phyloP scores from a whole-genome alignment of 2,329 filamentous ascomycete genomes.

The Aschersonia sp. region DNA sequence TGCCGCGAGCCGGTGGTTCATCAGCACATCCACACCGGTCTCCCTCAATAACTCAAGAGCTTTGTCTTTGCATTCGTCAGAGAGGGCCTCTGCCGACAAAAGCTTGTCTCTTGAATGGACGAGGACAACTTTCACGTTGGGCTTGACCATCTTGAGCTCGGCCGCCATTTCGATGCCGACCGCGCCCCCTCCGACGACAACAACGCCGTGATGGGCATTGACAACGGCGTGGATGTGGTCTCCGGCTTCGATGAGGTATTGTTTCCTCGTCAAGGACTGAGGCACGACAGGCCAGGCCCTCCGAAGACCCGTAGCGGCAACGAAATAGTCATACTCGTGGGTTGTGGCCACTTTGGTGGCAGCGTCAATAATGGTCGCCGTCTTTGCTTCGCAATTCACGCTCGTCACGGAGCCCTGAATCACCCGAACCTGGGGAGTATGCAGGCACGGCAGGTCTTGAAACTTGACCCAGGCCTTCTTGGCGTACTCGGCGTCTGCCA shows the following conservation, averaged over 20 bases:
- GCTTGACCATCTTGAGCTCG: slow-evolving; percentile 56
- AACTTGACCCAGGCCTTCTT: slow-evolving; percentile 58
- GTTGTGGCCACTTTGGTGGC: slow-evolving; percentile 26
- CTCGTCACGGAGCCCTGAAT: slow-evolving; percentile 49
- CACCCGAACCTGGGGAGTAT: slow-evolving; percentile 44
- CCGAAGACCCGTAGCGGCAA: slow-evolving; percentile 55
- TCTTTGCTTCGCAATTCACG: slow-evolving; percentile 45
- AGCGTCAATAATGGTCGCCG: slow-evolving; percentile 37
- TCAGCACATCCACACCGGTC: slow-evolving; percentile 48
- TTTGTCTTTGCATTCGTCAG: slow-evolving; percentile 51
- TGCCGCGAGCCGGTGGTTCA: slow-evolving; percentile 41
- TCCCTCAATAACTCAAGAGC: slow-evolving; percentile 44
- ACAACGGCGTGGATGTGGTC: slow-evolving; percentile 42
- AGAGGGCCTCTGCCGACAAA: slow-evolving; percentile 58
- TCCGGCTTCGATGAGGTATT: slow-evolving; percentile 47
- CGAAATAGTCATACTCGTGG: slow-evolving; percentile 57
- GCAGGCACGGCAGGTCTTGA: slow-evolving; percentile 50
- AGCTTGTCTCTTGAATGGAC: slow-evolving; percentile 58
- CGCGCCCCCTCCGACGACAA: slow-evolving; percentile 63
- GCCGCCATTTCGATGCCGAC: slow-evolving; percentile 74
- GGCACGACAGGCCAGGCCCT: slow-evolving; percentile 61
- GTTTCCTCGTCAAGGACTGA: slow-evolving; percentile 43
- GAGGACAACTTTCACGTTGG: slow-evolving; percentile 52
- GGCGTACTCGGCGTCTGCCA: slow-evolving; percentile 48
- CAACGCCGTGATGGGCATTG: slow-evolving; percentile 40